A percentile compares a stretch with the other conserved stretches of the same genome.
phyloP scores from a whole-genome alignment of 805 yeast species.

The Limtongia smithiae region DNA sequence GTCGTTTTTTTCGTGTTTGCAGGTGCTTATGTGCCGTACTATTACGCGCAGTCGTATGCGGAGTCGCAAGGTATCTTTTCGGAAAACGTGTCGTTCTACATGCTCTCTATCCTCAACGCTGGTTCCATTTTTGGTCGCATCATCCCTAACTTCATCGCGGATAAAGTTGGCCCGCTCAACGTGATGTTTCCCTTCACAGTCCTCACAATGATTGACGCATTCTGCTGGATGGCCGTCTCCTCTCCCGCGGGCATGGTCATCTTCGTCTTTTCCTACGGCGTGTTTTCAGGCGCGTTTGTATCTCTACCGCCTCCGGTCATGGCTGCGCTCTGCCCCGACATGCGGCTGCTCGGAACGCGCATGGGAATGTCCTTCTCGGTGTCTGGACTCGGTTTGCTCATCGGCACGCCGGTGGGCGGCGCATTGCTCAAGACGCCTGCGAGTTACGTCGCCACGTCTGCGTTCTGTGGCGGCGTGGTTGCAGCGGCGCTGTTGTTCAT shows the following conservation, averaged over 20 bases:
- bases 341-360: constrained; percentile 33
- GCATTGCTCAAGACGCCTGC: constrained; percentile 32
- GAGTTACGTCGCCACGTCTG: constrained; percentile 5
- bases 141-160: constrained; percentile 48
- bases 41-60: constrained; percentile 36
- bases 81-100: constrained; percentile 31
- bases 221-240: constrained; percentile 39
- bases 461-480: constrained; percentile 23
- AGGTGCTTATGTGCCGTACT: constrained; percentile 36
- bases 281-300: constrained; percentile 37
- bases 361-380: constrained; percentile 63
- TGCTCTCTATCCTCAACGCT: constrained; percentile 38
- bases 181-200: constrained; percentile 37
- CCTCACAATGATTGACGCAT: constrained; percentile 34
- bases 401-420: constrained; percentile 38
- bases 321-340: constrained; percentile 31
- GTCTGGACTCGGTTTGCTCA: constrained; percentile 49
- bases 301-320: constrained; percentile 37
- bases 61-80: constrained; percentile 20
- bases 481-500: constrained; percentile 9
- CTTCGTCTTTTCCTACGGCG: constrained; percentile 36
- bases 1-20: constrained; percentile 34
- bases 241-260: constrained; percentile 34
- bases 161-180: constrained; percentile 48
- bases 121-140: constrained; percentile 50